Conservation (phyloP, 176 grass and related monocot genomes). For the barley (Hordeum vulgare) region MorexV3_pseudomolecules_assembly NC_058524.1:190420752-190421251, state of each 20-base stretch:
- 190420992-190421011: background rate
- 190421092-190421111: background rate
- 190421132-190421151: background rate
- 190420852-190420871: background rate
- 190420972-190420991: background rate
- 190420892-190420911: background rate
- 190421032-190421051: background rate
- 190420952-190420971: background rate
- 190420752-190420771: background rate
- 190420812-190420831: background rate
- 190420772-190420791: background rate
- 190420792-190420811: background rate
- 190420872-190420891: background rate
- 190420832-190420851: background rate
- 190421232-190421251: background rate
- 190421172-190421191: background rate
- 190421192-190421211: background rate
- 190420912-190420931: background rate
- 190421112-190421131: background rate
- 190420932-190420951: background rate
- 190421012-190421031: background rate
- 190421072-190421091: background rate
- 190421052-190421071: background rate
- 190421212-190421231: background rate
- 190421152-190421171: background rate